Conservation (phyloP, 2,329 filamentous ascomycete genomes). For the Beauveria sp. region DNA sequence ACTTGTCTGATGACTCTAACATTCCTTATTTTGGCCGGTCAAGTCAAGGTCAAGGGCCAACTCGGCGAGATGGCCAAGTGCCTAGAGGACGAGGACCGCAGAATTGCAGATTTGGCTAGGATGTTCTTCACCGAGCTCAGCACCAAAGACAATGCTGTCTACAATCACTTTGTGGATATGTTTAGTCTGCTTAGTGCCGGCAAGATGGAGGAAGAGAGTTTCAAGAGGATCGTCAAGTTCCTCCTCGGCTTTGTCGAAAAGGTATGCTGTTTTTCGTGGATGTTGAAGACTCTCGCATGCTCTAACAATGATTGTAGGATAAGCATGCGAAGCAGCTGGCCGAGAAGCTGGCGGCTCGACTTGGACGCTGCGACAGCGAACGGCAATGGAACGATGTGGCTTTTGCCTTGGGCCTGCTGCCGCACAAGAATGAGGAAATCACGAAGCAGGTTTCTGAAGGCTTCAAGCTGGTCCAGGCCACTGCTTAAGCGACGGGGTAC, state of each 20-base stretch:
- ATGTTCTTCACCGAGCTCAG: slow-evolving; percentile 99
- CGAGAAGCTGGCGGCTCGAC: slow-evolving; percentile 81
- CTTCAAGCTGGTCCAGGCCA: slow-evolving; percentile 62
- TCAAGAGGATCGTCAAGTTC: slow-evolving; percentile 85
- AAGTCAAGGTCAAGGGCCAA: slow-evolving; percentile 99
- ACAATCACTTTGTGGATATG: slow-evolving; percentile 99
- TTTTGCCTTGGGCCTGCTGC: slow-evolving; percentile 79
- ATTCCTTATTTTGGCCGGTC: slow-evolving; percentile 91
- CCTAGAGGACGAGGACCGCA: slow-evolving; percentile 89
- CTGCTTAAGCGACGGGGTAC: slow-evolving; percentile 35
- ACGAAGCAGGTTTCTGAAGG: slow-evolving; percentile 67
- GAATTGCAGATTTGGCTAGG: slow-evolving; percentile 83
- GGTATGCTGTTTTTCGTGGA: slow-evolving; percentile 43
- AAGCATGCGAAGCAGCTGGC: slow-evolving; percentile 94
- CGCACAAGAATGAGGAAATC: slow-evolving; percentile 91
- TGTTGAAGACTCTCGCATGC: slow-evolving; percentile 1
- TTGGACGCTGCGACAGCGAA: slow-evolving; percentile 82
- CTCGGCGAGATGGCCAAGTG: slow-evolving; percentile 99
- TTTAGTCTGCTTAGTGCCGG: slow-evolving; percentile 85
- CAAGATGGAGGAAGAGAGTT: slow-evolving; percentile 73
- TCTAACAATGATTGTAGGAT: slow-evolving; percentile 50
- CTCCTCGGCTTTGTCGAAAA: slow-evolving; percentile 95
- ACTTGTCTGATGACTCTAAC: slow-evolving; percentile 98
- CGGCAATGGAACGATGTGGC: slow-evolving; percentile 97
- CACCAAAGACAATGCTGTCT: slow-evolving; percentile 97